phyloP scores from a whole-genome alignment of 2,329 filamentous ascomycete genomes.

The Ascocoryne sarcoides region DNA sequence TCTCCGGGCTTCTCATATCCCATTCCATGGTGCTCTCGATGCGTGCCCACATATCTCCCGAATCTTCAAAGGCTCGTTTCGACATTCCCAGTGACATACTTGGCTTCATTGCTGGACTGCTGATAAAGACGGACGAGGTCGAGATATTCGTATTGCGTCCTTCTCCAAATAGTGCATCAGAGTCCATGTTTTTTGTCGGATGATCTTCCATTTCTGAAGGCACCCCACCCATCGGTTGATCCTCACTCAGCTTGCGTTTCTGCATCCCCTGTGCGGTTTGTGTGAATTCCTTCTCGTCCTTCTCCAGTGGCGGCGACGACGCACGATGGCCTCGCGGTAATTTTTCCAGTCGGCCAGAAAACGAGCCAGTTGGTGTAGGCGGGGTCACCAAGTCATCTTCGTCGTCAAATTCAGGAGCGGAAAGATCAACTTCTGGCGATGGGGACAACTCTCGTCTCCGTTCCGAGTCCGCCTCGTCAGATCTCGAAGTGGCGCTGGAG shows the following conservation, averaged over 20 bases:
- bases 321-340: constrained; percentile 56
- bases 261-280: constrained; percentile 79
- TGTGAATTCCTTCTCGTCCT: constrained; percentile 93
- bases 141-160: constrained; percentile 25
- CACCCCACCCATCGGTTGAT: constrained; percentile 48
- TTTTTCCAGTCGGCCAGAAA: constrained; percentile 39
- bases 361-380: constrained; percentile 54
- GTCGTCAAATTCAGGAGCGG: constrained; percentile 76
- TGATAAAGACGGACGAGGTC: constrained; percentile 32
- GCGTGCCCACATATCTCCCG: constrained; percentile 19
- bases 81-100: constrained; percentile 28
- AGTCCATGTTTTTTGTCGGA: constrained; percentile 20
- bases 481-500: constrained; percentile 58
- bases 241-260: constrained; percentile 47
- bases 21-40: constrained; percentile 44
- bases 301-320: constrained; percentile 83
- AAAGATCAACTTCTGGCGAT: constrained; percentile 88
- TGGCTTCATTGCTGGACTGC: constrained; percentile 48
- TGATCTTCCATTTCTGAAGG: constrained; percentile 25
- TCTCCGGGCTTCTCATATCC: constrained; percentile 67
- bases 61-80: constrained; percentile 39
- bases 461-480: constrained; percentile 65
- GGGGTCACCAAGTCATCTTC: constrained; percentile 46
- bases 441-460: constrained; percentile 66
- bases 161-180: constrained; percentile 25